Percentiles rank a stretch among this genome's conserved stretches.
These are phyloP conservation scores for Helenozyma rhizophorensis DNA, from an alignment of 805 yeast genomes.

Conservation along the genomic window DNA sequence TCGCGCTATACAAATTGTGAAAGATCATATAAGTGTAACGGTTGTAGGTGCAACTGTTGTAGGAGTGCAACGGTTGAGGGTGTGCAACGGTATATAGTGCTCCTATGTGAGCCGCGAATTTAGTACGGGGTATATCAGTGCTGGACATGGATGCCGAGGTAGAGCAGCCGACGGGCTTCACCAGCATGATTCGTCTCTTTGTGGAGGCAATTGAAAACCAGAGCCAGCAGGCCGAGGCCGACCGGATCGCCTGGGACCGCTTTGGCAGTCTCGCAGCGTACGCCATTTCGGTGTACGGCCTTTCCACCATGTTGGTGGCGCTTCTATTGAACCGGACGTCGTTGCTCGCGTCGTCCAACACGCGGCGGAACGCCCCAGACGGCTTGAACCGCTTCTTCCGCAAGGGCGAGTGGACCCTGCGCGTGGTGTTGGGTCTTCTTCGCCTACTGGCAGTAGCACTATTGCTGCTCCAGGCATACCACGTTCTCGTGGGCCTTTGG, in stretches of 20 bases:
- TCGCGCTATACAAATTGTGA: too few relatives aligned
- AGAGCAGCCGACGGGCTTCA: too few relatives aligned
- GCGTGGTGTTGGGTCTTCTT: constrained; percentile 15
- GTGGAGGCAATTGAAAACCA: constrained; percentile 11
- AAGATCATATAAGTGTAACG: too few relatives aligned
- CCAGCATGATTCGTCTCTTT: constrained; percentile 6
- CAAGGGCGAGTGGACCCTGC: constrained; percentile 1
- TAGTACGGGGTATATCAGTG: too few relatives aligned
- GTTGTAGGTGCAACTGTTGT: too few relatives aligned
- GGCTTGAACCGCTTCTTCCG: neutral
- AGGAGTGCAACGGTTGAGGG: too few relatives aligned
- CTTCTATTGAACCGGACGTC: constrained; percentile 34
- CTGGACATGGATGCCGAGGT: too few relatives aligned
- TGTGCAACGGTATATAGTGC: too few relatives aligned
- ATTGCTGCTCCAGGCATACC: constrained; percentile 21
- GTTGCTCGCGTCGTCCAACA: constrained; percentile 34
- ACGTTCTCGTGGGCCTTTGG: constrained; percentile 30
- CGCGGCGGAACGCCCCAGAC: neutral
- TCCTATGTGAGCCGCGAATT: too few relatives aligned
- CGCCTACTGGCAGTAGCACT: constrained; percentile 25
- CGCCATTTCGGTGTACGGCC: constrained; percentile 35
- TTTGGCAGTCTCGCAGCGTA: constrained; percentile 23
- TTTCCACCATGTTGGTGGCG: constrained; percentile 35
- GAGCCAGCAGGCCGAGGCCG: constrained; percentile 6
- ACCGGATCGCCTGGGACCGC: constrained; percentile 13